Percentiles rank a stretch among this genome's conserved stretches.
phyloP scores from a whole-genome alignment of 768 basidiomycete genomes.

The Phanerodontia chrysosporium region DNA sequence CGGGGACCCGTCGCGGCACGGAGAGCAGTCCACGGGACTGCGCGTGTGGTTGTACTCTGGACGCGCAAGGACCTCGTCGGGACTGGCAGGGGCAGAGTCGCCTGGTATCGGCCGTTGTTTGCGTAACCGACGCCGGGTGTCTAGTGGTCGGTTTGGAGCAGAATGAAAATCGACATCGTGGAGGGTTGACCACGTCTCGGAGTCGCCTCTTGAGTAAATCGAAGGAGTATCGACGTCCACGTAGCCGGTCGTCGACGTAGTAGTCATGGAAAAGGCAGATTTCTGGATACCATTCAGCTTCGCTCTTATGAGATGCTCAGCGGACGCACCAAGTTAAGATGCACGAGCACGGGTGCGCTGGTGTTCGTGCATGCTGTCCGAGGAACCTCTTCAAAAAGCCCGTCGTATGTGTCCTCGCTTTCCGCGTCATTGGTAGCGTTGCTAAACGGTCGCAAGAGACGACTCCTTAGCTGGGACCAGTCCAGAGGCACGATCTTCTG shows the following conservation, averaged over 20 bases:
- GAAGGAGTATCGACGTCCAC: constrained; percentile 27
- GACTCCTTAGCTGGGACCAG: constrained; percentile 4
- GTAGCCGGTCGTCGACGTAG: constrained; percentile 32
- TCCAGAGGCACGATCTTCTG: constrained; percentile 1
- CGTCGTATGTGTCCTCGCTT: constrained; percentile 20
- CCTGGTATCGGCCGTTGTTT: constrained; percentile 11
- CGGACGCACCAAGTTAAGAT: constrained; percentile 22
- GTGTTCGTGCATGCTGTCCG: constrained; percentile 13
- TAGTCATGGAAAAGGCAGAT: constrained; percentile 32
- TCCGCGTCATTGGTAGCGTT: background rate
- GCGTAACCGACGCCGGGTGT: constrained; percentile 14
- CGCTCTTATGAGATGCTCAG: background rate
- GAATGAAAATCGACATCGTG: constrained; percentile 15
- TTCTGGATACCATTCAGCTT: constrained; percentile 14
- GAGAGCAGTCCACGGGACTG: background rate
- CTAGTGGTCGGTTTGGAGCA: constrained; percentile 19
- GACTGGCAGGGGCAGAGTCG: constrained; percentile 21
- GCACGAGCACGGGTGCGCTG: constrained; percentile 22
- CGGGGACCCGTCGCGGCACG: background rate
- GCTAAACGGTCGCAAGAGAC: constrained; percentile 1
- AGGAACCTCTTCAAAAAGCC: constrained; percentile 22
- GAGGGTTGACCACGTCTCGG: constrained; percentile 20
- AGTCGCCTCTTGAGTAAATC: background rate
- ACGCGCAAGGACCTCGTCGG: constrained; percentile 26
- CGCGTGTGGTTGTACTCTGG: constrained; percentile 23